These are phyloP conservation scores for Epichloe elymi DNA, from an alignment of 2,329 filamentous ascomycete species.

Conservation along the genomic window DNA sequence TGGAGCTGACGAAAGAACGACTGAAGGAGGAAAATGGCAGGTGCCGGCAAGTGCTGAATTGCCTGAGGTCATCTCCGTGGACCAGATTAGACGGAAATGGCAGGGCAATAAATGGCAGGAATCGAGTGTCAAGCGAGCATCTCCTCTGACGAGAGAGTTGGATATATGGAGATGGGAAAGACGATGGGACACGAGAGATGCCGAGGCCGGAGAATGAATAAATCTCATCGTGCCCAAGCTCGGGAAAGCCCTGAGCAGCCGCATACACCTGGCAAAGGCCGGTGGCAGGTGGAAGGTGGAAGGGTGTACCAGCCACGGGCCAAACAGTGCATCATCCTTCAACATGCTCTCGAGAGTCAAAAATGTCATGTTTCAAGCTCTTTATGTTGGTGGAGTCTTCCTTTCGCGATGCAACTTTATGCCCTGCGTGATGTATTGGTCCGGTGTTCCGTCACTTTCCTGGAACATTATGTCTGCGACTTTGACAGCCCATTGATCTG, in stretches of 20 bases:
- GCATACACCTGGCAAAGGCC: slow-evolving; percentile 3
- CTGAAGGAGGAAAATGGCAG: slow-evolving; percentile 8
- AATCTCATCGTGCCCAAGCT: neutral
- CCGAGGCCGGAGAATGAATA: neutral
- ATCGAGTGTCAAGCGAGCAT: slow-evolving; percentile 7
- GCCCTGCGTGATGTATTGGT: too few relatives aligned
- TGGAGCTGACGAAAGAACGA: slow-evolving; percentile 3
- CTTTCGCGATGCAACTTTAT: too few relatives aligned
- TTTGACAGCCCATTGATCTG: neutral
- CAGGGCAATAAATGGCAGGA: slow-evolving; percentile 13
- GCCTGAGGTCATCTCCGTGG: slow-evolving; percentile 3
- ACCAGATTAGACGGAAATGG: slow-evolving; percentile 11
- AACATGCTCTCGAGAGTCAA: neutral
- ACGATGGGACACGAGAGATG: slow-evolving; percentile 3
- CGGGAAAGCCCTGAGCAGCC: slow-evolving; percentile 4
- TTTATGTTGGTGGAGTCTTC: neutral
- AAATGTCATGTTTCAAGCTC: neutral
- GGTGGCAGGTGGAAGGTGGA: slow-evolving; percentile 2
- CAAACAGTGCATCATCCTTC: neutral
- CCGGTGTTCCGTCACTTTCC: too few relatives aligned
- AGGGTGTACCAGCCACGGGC: neutral
- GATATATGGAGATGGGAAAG: slow-evolving; percentile 2
- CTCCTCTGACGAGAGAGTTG: neutral
- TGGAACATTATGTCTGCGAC: neutral
- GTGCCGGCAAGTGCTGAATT: slow-evolving; percentile 15